Evolutionary conservation across 1,284 basidiomycete species (phyloP).

Genomic region (Irpex rosettiformis): DNA sequence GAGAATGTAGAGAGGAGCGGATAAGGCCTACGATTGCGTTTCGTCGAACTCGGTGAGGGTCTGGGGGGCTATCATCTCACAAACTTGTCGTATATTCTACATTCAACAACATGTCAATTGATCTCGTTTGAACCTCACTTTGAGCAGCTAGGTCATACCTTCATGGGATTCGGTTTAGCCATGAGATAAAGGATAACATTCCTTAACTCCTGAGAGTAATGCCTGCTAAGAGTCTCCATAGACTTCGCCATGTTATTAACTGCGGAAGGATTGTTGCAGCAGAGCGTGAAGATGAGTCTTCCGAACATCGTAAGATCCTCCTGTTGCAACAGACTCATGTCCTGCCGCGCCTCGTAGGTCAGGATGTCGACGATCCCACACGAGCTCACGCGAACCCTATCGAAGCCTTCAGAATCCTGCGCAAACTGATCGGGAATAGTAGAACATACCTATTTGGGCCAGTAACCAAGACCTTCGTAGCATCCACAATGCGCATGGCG

Average conservation of each 20-base stretch:
- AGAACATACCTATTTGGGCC: constrained; percentile 77
- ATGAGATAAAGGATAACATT: constrained; percentile 78
- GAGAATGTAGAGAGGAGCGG: not conserved
- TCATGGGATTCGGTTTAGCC: constrained; percentile 64
- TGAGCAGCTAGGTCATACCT: constrained; percentile 34
- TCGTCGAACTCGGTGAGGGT: constrained; percentile 84
- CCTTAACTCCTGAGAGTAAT: constrained; percentile 84
- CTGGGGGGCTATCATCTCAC: constrained; percentile 76
- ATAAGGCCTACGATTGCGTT: constrained; percentile 59
- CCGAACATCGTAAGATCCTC: constrained; percentile 91
- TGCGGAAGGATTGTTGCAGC: constrained; percentile 63
- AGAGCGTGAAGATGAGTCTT: constrained; percentile 79
- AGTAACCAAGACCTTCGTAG: constrained; percentile 86
- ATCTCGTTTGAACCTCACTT: no score
- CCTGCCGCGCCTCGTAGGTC: constrained; percentile 66
- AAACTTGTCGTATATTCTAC: constrained; percentile 76
- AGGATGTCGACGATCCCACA: constrained; percentile 87
- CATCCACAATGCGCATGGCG: constrained; percentile 83
- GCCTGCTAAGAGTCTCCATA: constrained; percentile 71
- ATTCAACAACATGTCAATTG: no score
- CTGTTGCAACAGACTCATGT: constrained; percentile 66
- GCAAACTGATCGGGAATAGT: not conserved
- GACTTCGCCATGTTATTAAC: constrained; percentile 70
- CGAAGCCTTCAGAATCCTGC: not conserved
- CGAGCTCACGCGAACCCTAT: constrained; percentile 71